Base-by-base conservation (phyloP, 2,329 filamentous ascomycete species). In the Xylariaceae sp. region DNA sequence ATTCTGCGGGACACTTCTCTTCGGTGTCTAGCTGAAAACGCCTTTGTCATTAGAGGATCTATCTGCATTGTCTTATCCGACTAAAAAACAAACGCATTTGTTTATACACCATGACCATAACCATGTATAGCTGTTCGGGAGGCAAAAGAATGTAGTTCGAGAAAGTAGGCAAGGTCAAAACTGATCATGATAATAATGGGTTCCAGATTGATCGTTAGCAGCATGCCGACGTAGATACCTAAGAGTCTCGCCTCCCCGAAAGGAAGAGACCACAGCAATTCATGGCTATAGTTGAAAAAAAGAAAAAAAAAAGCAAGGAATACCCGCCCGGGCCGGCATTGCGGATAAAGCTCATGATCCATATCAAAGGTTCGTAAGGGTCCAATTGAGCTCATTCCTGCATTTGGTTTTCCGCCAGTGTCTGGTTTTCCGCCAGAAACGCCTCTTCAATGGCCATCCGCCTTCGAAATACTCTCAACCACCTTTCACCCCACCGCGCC, bases 381-480 rank as follows among this genome's bases (percentile, higher is more conserved):
- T 8, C 31, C 30, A 12, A 11, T n/a, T 31, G 12, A 8, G 32
- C 32, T 9, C 29, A 27, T 26, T 40, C 8, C 53, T 53, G 19
- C 19, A 52, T 56, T 53, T 57, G 55, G 34, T 6, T 55, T 47
- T 57, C 19, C 53, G 45, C 12, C 19, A 51, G 26, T 12, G 53
- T 40, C 48, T 62, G 59, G 34, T 61, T 58, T 53, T 68, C 66
- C 12, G 61, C 58, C 30, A 68, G 48, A 57, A 65, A 66, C 11
- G 87, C 81, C 72, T 96, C 91, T 73, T 97, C 91, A 11, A 97
- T 89, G 2, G 88, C 89, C 11, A 83, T 82, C 72, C 90, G 87
- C 43, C 94, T 80, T 65, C 85, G 77, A 71, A 96, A 96, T 1
- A 94, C 90, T 34, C 89, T 80, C 59, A 89, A 75, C 94, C 94